These are phyloP conservation scores for Anthracocystis setariae DNA, from an alignment of 1,284 basidiomycete genomes.

Conservation along the genomic window DNA sequence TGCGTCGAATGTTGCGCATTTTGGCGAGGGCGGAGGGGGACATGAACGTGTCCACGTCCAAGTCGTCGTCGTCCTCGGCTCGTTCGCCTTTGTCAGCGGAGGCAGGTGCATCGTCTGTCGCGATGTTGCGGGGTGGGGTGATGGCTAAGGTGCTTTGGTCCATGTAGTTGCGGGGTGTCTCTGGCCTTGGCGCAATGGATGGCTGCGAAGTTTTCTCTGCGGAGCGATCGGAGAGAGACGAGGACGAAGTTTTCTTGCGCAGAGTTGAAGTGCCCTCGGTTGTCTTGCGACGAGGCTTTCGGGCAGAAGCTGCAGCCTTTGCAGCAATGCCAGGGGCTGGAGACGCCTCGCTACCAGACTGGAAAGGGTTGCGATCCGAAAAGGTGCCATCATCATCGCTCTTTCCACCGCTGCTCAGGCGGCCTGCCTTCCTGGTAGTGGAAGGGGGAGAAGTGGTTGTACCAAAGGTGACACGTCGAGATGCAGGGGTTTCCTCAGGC, in stretches of 20 bases:
- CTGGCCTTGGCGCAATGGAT: conserved; percentile 7
- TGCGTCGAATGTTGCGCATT: conserved; percentile 29
- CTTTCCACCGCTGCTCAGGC: conserved; percentile 54
- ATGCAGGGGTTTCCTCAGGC: conserved; percentile 70
- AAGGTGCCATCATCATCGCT: conserved; percentile 66
- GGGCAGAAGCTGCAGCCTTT: conserved; percentile 34
- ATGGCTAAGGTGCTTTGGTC: conserved; percentile 39
- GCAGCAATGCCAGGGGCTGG: conserved; percentile 44
- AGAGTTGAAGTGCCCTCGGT: conserved; percentile 27
- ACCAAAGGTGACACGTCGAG: conserved; percentile 27
- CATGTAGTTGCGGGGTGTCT: conserved; percentile 48
- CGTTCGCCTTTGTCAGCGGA: conserved; percentile 7
- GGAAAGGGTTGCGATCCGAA: conserved; percentile 72
- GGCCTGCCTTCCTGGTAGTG: conserved; percentile 13
- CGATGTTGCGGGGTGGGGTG: conserved; percentile 48
- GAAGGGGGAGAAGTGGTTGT: conserved; percentile 15
- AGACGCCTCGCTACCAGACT: conserved; percentile 70
- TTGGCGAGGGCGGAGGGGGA: conserved; percentile 41
- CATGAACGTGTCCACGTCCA: conserved; percentile 27
- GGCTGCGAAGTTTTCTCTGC: conserved; percentile 13
- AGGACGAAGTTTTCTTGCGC: conserved; percentile 30
- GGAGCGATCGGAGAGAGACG: conserved; percentile 6
- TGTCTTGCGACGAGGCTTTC: conserved; percentile 36
- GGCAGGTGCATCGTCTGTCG: conserved; percentile 29
- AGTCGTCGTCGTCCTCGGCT: conserved; percentile 22